These are phyloP conservation scores for Hepatocystis sp. DNA, from an alignment of 169 alveolate species.

Conservation along the genomic window DNA sequence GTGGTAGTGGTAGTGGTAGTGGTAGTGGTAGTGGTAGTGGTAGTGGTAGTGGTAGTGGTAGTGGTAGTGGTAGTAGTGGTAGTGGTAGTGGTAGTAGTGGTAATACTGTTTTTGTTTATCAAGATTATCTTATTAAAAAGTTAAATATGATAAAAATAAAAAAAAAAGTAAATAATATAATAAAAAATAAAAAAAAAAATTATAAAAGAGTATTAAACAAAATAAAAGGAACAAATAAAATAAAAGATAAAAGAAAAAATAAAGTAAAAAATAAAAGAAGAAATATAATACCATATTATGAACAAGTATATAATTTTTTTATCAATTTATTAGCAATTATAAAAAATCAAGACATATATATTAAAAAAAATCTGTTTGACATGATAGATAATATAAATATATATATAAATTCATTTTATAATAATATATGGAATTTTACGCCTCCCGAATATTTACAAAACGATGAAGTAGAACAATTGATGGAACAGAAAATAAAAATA, in stretches of 20 bases:
- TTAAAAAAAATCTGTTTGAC: no score
- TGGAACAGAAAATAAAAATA: neutral
- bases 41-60: neutral
- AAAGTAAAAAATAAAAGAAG: slow-evolving; percentile 5
- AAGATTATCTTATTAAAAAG: slow-evolving; percentile 20
- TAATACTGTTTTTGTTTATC: neutral
- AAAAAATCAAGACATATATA: no score
- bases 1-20: no score
- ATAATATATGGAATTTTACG: no score
- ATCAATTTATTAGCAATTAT: no score
- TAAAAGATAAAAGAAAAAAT: neutral
- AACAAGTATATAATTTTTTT: slow-evolving; percentile 18
- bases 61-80: neutral
- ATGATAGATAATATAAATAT: no score
- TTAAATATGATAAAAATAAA: slow-evolving; percentile 42
- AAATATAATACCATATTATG: slow-evolving; percentile 15
- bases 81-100: neutral
- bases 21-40: neutral
- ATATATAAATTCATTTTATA: no score
- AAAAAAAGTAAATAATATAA: slow-evolving; percentile 6
- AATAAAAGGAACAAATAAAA: slow-evolving; percentile 1
- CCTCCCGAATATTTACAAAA: no score
- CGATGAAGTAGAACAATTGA: neutral
- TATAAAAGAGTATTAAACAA: slow-evolving; percentile 37
- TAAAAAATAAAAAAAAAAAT: slow-evolving; percentile 19